A percentile compares a stretch with the other conserved stretches of the same genome.
These are phyloP conservation scores for Globisporangium paroecandrum DNA, from an alignment of 352 stramenopile species.

Conservation along the genomic window DNA sequence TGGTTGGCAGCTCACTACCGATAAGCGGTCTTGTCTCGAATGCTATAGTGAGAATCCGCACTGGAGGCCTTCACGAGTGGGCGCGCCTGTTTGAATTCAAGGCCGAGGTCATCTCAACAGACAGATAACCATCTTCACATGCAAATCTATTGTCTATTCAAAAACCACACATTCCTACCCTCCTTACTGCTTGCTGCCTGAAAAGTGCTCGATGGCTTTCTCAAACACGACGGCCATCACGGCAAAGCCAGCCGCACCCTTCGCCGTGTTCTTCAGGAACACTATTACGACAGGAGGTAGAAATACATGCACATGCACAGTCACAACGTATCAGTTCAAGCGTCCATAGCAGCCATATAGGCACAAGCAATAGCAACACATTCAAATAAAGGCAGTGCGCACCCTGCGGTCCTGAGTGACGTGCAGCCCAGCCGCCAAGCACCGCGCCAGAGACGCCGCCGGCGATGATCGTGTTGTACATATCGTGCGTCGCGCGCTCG, in stretches of 20 bases:
- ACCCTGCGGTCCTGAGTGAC: conserved; percentile 63
- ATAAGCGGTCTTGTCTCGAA: too few relatives aligned
- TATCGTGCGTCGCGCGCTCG: conserved; percentile 72
- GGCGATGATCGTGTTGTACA: conserved; percentile 74
- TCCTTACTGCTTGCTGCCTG: conserved; percentile 21
- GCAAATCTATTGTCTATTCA: background rate
- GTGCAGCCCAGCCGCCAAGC: conserved; percentile 64
- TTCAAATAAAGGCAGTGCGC: conserved; percentile 11
- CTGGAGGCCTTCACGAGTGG: too few relatives aligned
- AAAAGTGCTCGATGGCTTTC: conserved; percentile 71
- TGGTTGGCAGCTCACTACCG: too few relatives aligned
- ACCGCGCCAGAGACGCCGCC: conserved; percentile 62
- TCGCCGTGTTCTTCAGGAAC: conserved; percentile 62
- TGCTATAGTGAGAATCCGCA: too few relatives aligned
- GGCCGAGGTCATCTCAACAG: background rate
- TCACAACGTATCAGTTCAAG: background rate
- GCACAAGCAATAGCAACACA: background rate
- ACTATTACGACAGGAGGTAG: conserved; percentile 30
- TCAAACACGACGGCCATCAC: conserved; percentile 86
- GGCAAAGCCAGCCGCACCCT: conserved; percentile 75
- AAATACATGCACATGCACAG: background rate
- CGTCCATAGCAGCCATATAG: background rate
- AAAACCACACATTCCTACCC: background rate
- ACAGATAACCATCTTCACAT: background rate
- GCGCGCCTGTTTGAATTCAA: background rate